Evolutionary conservation across 2,329 filamentous ascomycete species (phyloP), one percentile per base, ranked within the genome.

Genomic region (Trichocomaceae sp.): DNA sequence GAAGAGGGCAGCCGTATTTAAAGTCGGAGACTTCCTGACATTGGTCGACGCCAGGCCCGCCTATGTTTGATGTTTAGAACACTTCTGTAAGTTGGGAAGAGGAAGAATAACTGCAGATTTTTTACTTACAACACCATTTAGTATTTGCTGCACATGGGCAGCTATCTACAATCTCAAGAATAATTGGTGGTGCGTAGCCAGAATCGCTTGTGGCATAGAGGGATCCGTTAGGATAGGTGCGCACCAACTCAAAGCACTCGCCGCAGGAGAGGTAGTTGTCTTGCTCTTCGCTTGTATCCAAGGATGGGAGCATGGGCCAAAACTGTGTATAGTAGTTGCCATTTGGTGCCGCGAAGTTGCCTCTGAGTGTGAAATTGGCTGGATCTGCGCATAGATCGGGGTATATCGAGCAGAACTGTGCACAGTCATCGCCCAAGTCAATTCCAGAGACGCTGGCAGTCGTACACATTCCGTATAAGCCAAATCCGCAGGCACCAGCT

Each of bases 381-480:
- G 49, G 49, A 10, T 51, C 49, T 5, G 49, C 20, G 19, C 49
- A 51, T 51, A 44, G 39, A 17, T 51, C 49, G 23, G 49, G 49
- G 9, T 51, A 51, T 26, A 42, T 22, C 15, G 49, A 20, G 19
- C 49, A 51, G 17, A 51, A 51, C n/a, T 51, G 22, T 2, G 49
- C 37, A 33, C 49, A 51, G 19, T 51, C 49, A n/a, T 51, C 49
- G 5, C 49, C 49, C 17, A 51, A n/a, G 26, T 51, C 39, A 3
- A 51, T 51, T 51, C 49, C 49, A n/a, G 49, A 51, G 49, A 51
- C 49, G 19, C 39, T 51, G 10, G 26, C 26, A 33, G 49, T 51
- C 10, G 49, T 51, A n/a, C 49, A 51, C 49, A 51, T 51, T 35
- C 49, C 49, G 26, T 51, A 51, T n/a, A 51, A 22, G 49, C 49